Percentiles rank a stretch among this genome's conserved stretches.
phyloP scores from a whole-genome alignment of 306 rosid species.

The barrel medic (Medicago truncatula) region MtrunA17r5.0-ANR NC_053044.1:51732501-51733000 shows the following conservation, averaged over 20 bases:
- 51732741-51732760: slow-evolving; percentile 88
- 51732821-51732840: slow-evolving; percentile 22
- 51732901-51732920: neutral
- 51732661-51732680: slow-evolving; percentile 93
- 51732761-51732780: slow-evolving; percentile 91
- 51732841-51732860: slow-evolving; percentile 14
- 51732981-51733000: slow-evolving; percentile 12
- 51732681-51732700: slow-evolving; percentile 93
- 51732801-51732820: slow-evolving; percentile 32
- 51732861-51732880: slow-evolving; percentile 3
- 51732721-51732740: slow-evolving; percentile 98
- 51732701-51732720: slow-evolving; percentile 99
- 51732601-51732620: slow-evolving; percentile 37
- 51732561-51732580: slow-evolving; percentile 37
- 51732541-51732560: slow-evolving; percentile 21
- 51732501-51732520: slow-evolving; percentile 39
- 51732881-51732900: slow-evolving; percentile 14
- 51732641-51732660: slow-evolving; percentile 90
- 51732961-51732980: neutral
- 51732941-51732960: neutral
- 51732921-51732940: neutral
- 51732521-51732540: slow-evolving; percentile 26
- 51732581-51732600: slow-evolving; percentile 26
- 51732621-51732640: slow-evolving; percentile 92
- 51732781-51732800: slow-evolving; percentile 44